Conservation (phyloP, 306 rosid species). For the Casuarina cunninghamiana region DNA sequence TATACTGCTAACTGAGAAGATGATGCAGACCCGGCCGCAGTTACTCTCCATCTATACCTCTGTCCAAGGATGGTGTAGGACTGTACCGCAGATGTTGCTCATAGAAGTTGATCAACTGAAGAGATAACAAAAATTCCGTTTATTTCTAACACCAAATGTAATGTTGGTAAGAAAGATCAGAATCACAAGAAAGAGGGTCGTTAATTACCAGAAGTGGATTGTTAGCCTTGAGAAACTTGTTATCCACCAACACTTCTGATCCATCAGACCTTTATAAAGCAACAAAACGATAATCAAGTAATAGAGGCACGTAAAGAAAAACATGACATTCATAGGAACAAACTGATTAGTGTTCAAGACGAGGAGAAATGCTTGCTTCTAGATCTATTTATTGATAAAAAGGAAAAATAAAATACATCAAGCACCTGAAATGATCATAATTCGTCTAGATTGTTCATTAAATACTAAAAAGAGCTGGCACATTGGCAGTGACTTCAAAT, state of each 20-base stretch:
- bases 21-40: slow-evolving; percentile 30
- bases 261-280: slow-evolving; percentile 70
- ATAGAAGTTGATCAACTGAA: slow-evolving; percentile 82
- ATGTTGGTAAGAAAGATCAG: slow-evolving; percentile 12
- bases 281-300: slow-evolving; percentile 9
- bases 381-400: not conserved
- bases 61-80: slow-evolving; percentile 43
- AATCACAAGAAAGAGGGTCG: slow-evolving; percentile 1
- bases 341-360: not conserved
- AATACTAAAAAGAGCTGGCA: not conserved
- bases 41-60: slow-evolving; percentile 32
- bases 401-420: not conserved
- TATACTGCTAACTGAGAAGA: slow-evolving; percentile 30
- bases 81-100: slow-evolving; percentile 87
- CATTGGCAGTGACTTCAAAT: not conserved
- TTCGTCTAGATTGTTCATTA: not conserved
- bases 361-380: slow-evolving; percentile 7
- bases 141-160: slow-evolving; percentile 8
- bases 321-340: slow-evolving; percentile 3
- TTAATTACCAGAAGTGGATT: slow-evolving; percentile 76
- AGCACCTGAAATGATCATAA: not conserved
- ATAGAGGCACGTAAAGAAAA: slow-evolving; percentile 10
- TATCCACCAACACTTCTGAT: slow-evolving; percentile 78
- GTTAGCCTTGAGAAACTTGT: slow-evolving; percentile 78
- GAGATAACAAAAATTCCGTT: slow-evolving; percentile 13